Evolutionary conservation across 768 basidiomycete genomes (phyloP).

Genomic region (Tylopilus plumbeoviolaceoides): DNA sequence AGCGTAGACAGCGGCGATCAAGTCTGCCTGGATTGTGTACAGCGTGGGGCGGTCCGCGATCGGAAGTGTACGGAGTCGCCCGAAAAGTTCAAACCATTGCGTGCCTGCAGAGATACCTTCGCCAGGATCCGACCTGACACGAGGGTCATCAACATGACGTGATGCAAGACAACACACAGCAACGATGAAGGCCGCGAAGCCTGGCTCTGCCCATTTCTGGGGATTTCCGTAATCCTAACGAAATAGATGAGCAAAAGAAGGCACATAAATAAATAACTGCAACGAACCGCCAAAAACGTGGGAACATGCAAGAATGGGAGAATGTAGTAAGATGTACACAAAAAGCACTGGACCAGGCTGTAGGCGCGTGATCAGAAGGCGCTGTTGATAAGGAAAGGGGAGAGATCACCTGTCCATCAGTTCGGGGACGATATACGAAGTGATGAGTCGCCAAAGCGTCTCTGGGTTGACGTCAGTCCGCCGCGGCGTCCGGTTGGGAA

Average conservation of each 20-base stretch:
- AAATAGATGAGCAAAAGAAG: slow-evolving; percentile 14
- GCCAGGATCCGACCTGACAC: slow-evolving; percentile 75
- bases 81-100: slow-evolving; percentile 89
- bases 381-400: slow-evolving; percentile 5
- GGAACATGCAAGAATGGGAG: slow-evolving; percentile 92
- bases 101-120: slow-evolving; percentile 89
- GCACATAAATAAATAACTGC: slow-evolving; percentile 7
- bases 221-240: slow-evolving; percentile 87
- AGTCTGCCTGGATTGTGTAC: slow-evolving; percentile 88
- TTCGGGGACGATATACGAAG: slow-evolving; percentile 81
- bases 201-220: slow-evolving; percentile 92
- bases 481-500: slow-evolving; percentile 74
- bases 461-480: slow-evolving; percentile 83
- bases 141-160: slow-evolving; percentile 87
- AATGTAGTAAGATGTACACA: slow-evolving; percentile 91
- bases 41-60: slow-evolving; percentile 85
- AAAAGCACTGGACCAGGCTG: slow-evolving; percentile 77
- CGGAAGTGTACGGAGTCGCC: slow-evolving; percentile 80
- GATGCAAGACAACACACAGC: slow-evolving; percentile 88
- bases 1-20: slow-evolving; percentile 90
- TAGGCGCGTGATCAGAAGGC: slow-evolving; percentile 12
- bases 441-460: slow-evolving; percentile 81
- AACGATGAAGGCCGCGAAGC: slow-evolving; percentile 93
- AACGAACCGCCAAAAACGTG: slow-evolving; percentile 70
- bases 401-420: slow-evolving; percentile 83